These are phyloP conservation scores for Clonostachys sp. DNA, from an alignment of 2,329 filamentous ascomycete species.

Conservation along the genomic window DNA sequence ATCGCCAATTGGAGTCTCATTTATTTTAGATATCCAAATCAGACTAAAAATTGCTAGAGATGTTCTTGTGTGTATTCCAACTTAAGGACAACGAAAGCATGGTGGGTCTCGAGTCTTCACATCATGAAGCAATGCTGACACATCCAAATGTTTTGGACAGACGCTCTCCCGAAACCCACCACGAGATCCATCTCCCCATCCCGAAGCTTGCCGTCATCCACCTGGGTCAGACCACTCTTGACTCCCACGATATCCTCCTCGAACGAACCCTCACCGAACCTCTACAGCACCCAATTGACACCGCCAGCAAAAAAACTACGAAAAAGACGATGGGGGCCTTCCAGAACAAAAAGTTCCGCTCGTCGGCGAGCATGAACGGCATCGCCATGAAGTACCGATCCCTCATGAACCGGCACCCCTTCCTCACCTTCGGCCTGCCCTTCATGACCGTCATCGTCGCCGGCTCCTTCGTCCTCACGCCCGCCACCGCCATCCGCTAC, in stretches of 20 bases:
- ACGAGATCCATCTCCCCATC: too few relatives aligned
- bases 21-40: too few relatives aligned
- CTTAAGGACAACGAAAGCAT: too few relatives aligned
- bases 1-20: too few relatives aligned
- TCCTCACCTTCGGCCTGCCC: slow-evolving; percentile 88
- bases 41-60: too few relatives aligned
- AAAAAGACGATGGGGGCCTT: slow-evolving; percentile 46
- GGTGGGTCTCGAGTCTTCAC: too few relatives aligned
- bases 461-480: slow-evolving; percentile 90
- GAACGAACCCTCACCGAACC: neutral
- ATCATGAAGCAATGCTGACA: too few relatives aligned
- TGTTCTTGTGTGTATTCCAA: too few relatives aligned
- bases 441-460: slow-evolving; percentile 88
- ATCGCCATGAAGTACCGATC: slow-evolving; percentile 75
- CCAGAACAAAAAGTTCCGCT: slow-evolving; percentile 65
- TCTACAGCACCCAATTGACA: neutral
- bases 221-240: too few relatives aligned
- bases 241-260: neutral
- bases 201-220: too few relatives aligned
- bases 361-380: slow-evolving; percentile 59
- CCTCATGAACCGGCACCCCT: slow-evolving; percentile 73
- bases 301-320: neutral
- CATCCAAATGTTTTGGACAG: too few relatives aligned
- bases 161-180: too few relatives aligned
- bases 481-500: slow-evolving; percentile 88